Conservation (phyloP, 306 rosid species). For the Cercis canadensis region DNA sequence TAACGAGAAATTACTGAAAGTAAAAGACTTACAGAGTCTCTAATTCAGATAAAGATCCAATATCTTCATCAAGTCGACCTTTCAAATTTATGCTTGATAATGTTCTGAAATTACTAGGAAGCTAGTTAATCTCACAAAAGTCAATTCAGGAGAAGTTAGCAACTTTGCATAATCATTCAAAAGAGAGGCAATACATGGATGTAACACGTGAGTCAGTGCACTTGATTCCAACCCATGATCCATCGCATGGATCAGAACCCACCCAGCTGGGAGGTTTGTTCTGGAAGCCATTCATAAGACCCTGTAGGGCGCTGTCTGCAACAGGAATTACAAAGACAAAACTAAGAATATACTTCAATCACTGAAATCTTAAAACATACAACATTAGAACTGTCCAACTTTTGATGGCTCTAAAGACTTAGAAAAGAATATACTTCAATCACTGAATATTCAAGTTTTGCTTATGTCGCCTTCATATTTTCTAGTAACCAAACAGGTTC, state of each 20-base stretch:
- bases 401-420: too few species aligned
- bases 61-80: constrained; percentile 60
- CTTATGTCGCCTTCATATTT: not conserved
- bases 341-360: constrained; percentile 19
- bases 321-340: constrained; percentile 18
- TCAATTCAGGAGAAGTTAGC: constrained; percentile 27
- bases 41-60: constrained; percentile 54
- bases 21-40: constrained; percentile 50
- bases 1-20: constrained; percentile 8
- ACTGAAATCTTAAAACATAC: not conserved
- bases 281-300: constrained; percentile 32
- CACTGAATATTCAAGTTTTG: not conserved
- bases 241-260: constrained; percentile 45
- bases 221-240: constrained; percentile 47
- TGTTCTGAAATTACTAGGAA: constrained; percentile 46
- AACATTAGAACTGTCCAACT: constrained; percentile 2
- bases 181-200: constrained; percentile 44
- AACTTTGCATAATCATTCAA: constrained; percentile 15
- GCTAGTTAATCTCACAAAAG: constrained; percentile 21
- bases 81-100: constrained; percentile 52
- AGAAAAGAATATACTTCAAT: too few species aligned
- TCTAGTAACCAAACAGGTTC: not conserved
- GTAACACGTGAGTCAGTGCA: constrained; percentile 43
- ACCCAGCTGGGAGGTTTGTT: constrained; percentile 47
- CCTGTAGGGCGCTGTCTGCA: constrained; percentile 38